Base-by-base conservation (phyloP, 164 flowering plant species). In the Stephania japonica region DNA sequence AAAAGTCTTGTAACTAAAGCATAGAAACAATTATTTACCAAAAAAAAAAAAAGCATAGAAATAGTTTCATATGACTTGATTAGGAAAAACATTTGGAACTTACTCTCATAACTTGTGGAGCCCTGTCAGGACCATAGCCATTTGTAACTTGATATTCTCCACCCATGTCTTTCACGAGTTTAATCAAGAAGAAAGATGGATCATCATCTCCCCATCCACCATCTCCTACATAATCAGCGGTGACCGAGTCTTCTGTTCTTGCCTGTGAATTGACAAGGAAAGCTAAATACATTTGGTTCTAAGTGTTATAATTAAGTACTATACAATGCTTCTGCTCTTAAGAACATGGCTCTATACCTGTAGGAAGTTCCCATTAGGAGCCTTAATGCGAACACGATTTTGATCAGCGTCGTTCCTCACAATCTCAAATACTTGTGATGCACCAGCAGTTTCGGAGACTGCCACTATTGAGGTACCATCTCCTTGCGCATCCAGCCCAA, bases 111-210 rank as follows among this genome's bases (percentile, higher is more conserved):
- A 84, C 81, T 78, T 80, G 78, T 9, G 82, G 70, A 6, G 90
- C 87, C 65, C 27, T 82, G 12, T 73, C 78, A 6, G 84, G 85
- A 5, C 90, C 92, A 71, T 85, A 88, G 47, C 90, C 92, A 74
- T 87, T 87, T 16, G 89, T 88, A 6, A 88, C 16, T 71, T 88
- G 90, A 69, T 64, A 88, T 71, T 88, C 89, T 7, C 92, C 90
- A 42, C 66, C 75, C 44, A 84, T 8, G 42, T 56, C 27, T 13
- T 24, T n/a, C 12, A 72, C 44, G 23, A 75, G 62, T 12, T 21
- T 76, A 82, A 86, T 77, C 44, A 44, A 32, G 69, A 88, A 87
- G 21, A 88, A 87, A 6, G 89, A 85, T 7, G 87, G 87, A 75
- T 86, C 68, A 16, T 77, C 63, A 50, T 84, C 82, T 49, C 80